Base-by-base conservation (phyloP, 176 grass and related monocot genomes). In the Elaeis guineensis region DNA sequence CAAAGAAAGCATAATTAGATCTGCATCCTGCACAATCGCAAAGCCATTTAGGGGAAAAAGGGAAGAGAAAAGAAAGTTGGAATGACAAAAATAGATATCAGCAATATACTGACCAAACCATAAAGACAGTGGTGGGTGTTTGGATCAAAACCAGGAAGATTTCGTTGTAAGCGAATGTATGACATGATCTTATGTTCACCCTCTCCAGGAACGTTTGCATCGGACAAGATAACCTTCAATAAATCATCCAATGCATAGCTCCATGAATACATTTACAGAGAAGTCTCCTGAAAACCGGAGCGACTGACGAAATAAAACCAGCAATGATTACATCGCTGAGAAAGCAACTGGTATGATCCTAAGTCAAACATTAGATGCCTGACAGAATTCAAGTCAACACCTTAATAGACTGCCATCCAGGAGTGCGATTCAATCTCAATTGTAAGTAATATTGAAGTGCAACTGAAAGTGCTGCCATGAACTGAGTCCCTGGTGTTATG, bases 1-100 rank as follows among this genome's bases (percentile, higher is more conserved):
- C 75, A 98, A 81, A 73, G 87, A 82, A 79, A 98, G 81, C 93
- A 98, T 98, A 54, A 92, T 98, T 51, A 98, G 76, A 92, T 98
- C 93, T 74, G 87, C 93, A 89, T 92, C 93, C 93, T 98, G 76
- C 57, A 63, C 28, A 81, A 75, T 68, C 6, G 9, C 49, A 69
- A 16, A 52, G 56, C 2, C 39, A 44, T 50, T 61, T 39, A 19
- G 52, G 19, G 18, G 19, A 18, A 17, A 29, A 39, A 51, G 64
- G 21, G 74, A 61, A 63, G 64, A 71, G 53, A 24, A 15, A 59
- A 18, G 16, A 51, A 8, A 72, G 3, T 19, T 12, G 21, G 51
- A 21, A 28, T 21, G 58, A 53, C 58, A 25, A 55, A 18, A 16
- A 52, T 62, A 6, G 17, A 58, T 19, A 49, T n/a, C n/a, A 58